Percentiles rank a stretch among this genome's conserved stretches.
Evolutionary conservation across 805 yeast genomes (phyloP).

Genomic region (Candida boidinii): DNA sequence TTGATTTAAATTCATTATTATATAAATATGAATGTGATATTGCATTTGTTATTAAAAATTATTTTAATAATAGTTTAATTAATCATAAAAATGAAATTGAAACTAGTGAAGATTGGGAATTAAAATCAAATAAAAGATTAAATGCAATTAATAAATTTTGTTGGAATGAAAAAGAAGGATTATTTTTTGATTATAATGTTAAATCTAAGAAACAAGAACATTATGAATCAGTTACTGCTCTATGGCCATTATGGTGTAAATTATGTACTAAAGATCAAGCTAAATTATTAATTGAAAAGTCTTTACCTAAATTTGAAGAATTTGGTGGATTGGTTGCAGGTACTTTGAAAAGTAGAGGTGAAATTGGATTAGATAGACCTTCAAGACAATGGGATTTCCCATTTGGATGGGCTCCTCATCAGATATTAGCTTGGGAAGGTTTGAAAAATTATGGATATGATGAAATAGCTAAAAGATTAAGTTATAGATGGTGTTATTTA

Average conservation of each 20-base stretch:
- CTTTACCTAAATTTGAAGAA: slow-evolving; percentile 67
- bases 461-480: slow-evolving; percentile 58
- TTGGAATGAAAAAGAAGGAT: slow-evolving; percentile 77
- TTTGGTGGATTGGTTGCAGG: slow-evolving; percentile 88
- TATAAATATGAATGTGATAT: slow-evolving; percentile 90
- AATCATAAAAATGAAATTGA: slow-evolving; percentile 34
- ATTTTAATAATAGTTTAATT: slow-evolving; percentile 42
- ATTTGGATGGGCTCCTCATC: slow-evolving; percentile 98
- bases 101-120: slow-evolving; percentile 48
- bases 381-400: slow-evolving; percentile 98
- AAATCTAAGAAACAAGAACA: slow-evolving; percentile 42
- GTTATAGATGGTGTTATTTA: slow-evolving; percentile 82
- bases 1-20: slow-evolving; percentile 77
- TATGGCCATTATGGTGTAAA: slow-evolving; percentile 90
- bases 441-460: slow-evolving; percentile 61
- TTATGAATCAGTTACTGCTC: slow-evolving; percentile 81
- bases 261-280: slow-evolving; percentile 66
- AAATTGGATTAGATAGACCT: slow-evolving; percentile 61
- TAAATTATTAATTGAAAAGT: slow-evolving; percentile 40
- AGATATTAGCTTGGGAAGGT: slow-evolving; percentile 89
- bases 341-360: slow-evolving; percentile 66
- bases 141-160: slow-evolving; percentile 52
- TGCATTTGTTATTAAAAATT: slow-evolving; percentile 47
- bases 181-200: slow-evolving; percentile 80
- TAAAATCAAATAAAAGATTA: slow-evolving; percentile 48